Conservation (phyloP, 108 stramenopile species). For the Fistulifera solaris region DNA sequence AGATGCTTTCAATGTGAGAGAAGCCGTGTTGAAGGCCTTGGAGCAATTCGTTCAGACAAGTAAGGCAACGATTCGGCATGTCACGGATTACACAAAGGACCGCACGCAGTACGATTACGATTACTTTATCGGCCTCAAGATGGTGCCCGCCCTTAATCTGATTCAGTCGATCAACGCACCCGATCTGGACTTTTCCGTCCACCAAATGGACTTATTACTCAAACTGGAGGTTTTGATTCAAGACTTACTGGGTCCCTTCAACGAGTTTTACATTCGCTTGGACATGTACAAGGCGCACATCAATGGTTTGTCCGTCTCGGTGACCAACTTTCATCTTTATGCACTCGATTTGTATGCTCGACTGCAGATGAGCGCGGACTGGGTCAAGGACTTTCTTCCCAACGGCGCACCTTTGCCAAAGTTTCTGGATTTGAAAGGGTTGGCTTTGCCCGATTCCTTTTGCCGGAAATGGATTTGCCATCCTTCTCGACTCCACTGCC, state of each 20-base stretch:
- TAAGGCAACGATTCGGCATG: background rate
- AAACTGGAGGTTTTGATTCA: conserved; percentile 5
- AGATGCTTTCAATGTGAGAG: background rate
- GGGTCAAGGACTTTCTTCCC: conserved; percentile 27
- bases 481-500: background rate
- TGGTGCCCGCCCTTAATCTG: background rate
- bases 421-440: conserved; percentile 17
- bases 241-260: conserved; percentile 4
- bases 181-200: background rate
- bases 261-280: conserved; percentile 12
- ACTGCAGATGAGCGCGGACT: conserved; percentile 10
- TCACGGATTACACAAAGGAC: conserved; percentile 16
- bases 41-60: conserved; percentile 12
- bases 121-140: conserved; percentile 26
- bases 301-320: conserved; percentile 6
- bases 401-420: conserved; percentile 20
- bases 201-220: background rate
- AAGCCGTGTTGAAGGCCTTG: conserved; percentile 1
- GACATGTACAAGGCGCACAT: conserved; percentile 9
- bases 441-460: conserved; percentile 15
- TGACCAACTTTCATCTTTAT: conserved; percentile 12
- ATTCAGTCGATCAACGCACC: background rate
- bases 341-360: conserved; percentile 20
- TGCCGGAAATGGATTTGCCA: conserved; percentile 18
- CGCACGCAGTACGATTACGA: conserved; percentile 28